Conservation (phyloP, 139 green algal genomes). For the Micractinium sp. region DNA sequence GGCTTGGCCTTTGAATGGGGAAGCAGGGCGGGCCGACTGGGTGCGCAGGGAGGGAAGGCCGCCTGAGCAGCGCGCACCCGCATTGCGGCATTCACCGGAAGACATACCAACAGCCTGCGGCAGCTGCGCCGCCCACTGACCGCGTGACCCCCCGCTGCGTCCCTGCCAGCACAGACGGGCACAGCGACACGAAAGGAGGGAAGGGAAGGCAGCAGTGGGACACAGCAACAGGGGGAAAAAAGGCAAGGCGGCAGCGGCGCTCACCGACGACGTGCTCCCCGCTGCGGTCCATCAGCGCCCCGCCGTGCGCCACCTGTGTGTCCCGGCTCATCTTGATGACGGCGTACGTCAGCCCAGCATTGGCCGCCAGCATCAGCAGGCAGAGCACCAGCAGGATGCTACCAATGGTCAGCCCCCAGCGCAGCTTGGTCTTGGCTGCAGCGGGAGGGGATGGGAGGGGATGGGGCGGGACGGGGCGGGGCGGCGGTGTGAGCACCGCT, state of each 20-base stretch:
- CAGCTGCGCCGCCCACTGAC: not conserved
- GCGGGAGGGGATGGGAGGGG: not conserved
- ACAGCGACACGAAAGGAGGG: not conserved
- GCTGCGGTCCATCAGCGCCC: not conserved
- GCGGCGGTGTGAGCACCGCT: too few relatives aligned
- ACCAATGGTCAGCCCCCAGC: not conserved
- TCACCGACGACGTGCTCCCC: not conserved
- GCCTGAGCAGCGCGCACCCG: too few relatives aligned
- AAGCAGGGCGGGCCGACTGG: too few relatives aligned
- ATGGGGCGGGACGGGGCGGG: not conserved
- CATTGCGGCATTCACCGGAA: too few relatives aligned
- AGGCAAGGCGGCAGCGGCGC: not conserved
- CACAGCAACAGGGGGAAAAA: not conserved
- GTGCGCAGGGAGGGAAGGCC: too few relatives aligned
- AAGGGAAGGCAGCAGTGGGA: not conserved
- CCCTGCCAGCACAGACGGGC: not conserved
- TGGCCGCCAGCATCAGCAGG: slow-evolving; percentile 15
- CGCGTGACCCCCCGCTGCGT: not conserved
- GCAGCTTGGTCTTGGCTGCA: slow-evolving; percentile 24
- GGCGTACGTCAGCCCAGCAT: not conserved
- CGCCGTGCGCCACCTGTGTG: not conserved
- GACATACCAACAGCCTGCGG: too few relatives aligned
- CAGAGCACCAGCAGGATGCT: not conserved
- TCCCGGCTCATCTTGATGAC: not conserved
- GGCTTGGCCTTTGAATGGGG: too few relatives aligned